Percentiles rank a stretch among this genome's conserved stretches.
These are phyloP conservation scores for Neonectria neomacrospora DNA, from an alignment of 2,329 filamentous ascomycete species.

Conservation along the genomic window DNA sequence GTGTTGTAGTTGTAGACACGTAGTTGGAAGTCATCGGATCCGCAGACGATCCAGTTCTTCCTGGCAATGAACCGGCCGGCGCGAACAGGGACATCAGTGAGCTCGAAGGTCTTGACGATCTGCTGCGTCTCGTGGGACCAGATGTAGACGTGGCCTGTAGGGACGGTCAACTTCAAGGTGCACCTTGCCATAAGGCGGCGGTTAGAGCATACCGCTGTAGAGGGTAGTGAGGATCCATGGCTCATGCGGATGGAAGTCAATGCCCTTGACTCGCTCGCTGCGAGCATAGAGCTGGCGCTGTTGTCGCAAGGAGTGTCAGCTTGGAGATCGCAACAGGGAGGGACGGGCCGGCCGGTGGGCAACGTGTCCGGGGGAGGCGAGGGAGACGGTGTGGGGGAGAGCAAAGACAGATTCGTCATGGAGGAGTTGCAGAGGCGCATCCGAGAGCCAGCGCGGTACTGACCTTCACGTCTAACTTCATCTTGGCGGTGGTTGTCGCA, in stretches of 20 bases:
- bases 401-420: background rate
- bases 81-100: constrained; percentile 97
- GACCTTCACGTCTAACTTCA: constrained; percentile 58
- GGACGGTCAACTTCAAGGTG: constrained; percentile 24
- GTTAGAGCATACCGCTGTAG: constrained; percentile 79
- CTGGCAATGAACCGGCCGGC: constrained; percentile 95
- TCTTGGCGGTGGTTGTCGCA: constrained; percentile 45
- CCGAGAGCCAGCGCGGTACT: constrained; percentile 31
- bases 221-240: constrained; percentile 97
- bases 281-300: constrained; percentile 71
- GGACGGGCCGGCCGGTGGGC: constrained; percentile 4
- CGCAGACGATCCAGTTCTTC: constrained; percentile 99
- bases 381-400: background rate
- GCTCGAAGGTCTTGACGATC: constrained; percentile 98
- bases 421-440: constrained; percentile 9
- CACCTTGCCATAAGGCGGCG: background rate
- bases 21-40: constrained; percentile 88
- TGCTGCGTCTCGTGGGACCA: constrained; percentile 98
- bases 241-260: constrained; percentile 97
- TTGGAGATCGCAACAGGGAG: constrained; percentile 32
- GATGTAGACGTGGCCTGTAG: constrained; percentile 92
- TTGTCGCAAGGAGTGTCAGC: constrained; percentile 42
- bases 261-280: constrained; percentile 95
- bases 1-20: constrained; percentile 99
- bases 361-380: background rate